A percentile compares a stretch with the other conserved stretches of the same genome.
These are phyloP conservation scores for Candida ulmi DNA, from an alignment of 805 yeast species.

Conservation along the genomic window DNA sequence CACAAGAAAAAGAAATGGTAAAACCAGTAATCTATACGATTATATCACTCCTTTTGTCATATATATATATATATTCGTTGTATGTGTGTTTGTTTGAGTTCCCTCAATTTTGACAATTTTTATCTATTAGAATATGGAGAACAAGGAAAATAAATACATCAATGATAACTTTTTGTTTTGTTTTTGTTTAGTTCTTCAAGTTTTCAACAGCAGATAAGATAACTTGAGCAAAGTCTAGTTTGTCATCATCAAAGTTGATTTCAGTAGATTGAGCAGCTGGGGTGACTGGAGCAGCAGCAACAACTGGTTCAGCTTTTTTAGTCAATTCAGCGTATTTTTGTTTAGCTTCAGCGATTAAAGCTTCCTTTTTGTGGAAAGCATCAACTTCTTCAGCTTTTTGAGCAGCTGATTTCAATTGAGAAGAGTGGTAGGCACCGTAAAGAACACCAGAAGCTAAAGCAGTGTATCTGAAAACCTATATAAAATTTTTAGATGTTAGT, in stretches of 20 bases:
- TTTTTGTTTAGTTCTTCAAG: constrained; percentile 25
- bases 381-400: constrained; percentile 49
- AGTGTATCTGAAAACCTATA: constrained; percentile 84
- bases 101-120: no score
- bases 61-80: no score
- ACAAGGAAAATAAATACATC: constrained; percentile 2
- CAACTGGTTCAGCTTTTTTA: constrained; percentile 38
- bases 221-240: constrained; percentile 75
- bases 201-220: constrained; percentile 62
- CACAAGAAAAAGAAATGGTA: no score
- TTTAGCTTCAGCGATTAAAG: constrained; percentile 83
- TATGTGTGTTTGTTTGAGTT: no score
- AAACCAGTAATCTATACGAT: no score
- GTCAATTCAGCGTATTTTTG: constrained; percentile 73
- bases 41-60: no score
- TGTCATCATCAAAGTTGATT: constrained; percentile 80
- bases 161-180: constrained; percentile 1
- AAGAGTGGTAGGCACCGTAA: constrained; percentile 86
- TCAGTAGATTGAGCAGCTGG: constrained; percentile 38
- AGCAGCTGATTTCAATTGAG: constrained; percentile 56
- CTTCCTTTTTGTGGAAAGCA: constrained; percentile 59
- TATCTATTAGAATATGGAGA: constrained; percentile 4
- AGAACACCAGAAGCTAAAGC: constrained; percentile 83
- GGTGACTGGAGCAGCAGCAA: constrained; percentile 31
- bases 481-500: background rate